phyloP scores from a whole-genome alignment of 176 grass and related monocot genomes.

The Carex myosuroides region DNA sequence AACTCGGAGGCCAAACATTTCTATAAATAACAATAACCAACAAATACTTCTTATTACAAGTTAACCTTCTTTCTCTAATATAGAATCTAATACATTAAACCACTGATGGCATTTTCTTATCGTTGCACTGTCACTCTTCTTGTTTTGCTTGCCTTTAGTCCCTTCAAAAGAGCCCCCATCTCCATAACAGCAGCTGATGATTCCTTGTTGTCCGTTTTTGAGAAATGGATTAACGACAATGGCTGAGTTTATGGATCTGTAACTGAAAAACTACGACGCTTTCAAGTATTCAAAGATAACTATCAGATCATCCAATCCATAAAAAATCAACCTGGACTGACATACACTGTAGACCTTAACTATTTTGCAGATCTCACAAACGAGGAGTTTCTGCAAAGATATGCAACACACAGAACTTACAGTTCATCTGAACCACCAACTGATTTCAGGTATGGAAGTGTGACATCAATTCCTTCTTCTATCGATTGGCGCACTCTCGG shows the following conservation, averaged over 20 bases:
- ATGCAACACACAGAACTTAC: conserved; percentile 13
- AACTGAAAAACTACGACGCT: conserved; percentile 35
- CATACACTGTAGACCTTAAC: conserved; percentile 33
- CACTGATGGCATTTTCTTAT: not conserved
- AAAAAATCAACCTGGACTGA: conserved; percentile 21
- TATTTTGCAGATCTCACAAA: conserved; percentile 53
- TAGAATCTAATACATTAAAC: not conserved
- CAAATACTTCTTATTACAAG: not conserved
- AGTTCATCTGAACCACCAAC: not conserved
- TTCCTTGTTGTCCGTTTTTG: conserved; percentile 16
- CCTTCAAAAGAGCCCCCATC: not conserved
- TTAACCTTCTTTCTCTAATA: not conserved
- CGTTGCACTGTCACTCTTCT: not conserved
- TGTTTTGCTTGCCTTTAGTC: not conserved
- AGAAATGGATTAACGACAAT: conserved; percentile 47
- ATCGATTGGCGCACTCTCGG: conserved; percentile 46
- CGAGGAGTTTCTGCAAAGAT: conserved; percentile 39
- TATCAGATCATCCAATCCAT: conserved; percentile 36
- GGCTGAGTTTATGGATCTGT: conserved; percentile 34
- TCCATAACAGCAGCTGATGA: not conserved
- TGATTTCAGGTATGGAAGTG: not conserved
- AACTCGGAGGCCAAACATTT: not conserved
- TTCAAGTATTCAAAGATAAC: conserved; percentile 49
- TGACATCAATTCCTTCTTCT: not conserved
- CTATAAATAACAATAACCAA: not conserved